Evolutionary conservation across 2,329 filamentous ascomycete species (phyloP).

Genomic region (Pseudocercospora crystallina): DNA sequence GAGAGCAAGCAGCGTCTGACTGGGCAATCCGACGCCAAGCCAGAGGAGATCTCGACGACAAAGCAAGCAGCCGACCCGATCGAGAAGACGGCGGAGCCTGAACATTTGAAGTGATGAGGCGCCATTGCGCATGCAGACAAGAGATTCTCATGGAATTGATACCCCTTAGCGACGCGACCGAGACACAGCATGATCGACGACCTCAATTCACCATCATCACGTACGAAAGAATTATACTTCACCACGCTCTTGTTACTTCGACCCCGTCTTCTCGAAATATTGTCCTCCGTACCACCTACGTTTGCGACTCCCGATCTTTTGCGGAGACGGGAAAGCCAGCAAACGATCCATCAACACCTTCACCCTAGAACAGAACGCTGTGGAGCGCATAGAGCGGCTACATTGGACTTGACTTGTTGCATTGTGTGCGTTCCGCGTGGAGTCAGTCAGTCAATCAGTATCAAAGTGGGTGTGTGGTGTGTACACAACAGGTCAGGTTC

Average conservation of each 20-base stretch:
- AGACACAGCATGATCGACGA: conserved; percentile 8
- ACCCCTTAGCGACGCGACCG: conserved; percentile 21
- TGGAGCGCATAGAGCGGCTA: conserved; percentile 6
- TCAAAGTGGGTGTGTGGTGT: conserved; percentile 2
- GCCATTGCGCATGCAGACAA: conserved; percentile 3
- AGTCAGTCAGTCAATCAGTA: not conserved
- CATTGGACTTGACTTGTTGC: conserved; percentile 1
- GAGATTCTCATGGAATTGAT: conserved; percentile 23
- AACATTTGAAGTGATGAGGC: conserved; percentile 19
- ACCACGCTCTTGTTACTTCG: too few species aligned
- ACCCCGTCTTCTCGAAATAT: too few species aligned
- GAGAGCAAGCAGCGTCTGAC: conserved; percentile 31
- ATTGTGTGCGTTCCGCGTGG: conserved; percentile 14
- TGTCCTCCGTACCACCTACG: too few species aligned
- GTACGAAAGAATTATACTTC: too few species aligned
- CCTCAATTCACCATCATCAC: too few species aligned
- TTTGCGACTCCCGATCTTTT: too few species aligned
- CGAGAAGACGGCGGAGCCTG: conserved; percentile 12
- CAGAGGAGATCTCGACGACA: conserved; percentile 25
- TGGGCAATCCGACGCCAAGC: conserved; percentile 13
- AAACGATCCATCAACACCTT: too few species aligned
- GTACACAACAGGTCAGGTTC: conserved; percentile 1
- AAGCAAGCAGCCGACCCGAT: not conserved
- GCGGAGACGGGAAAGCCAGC: too few species aligned
- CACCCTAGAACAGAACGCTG: conserved; percentile 8